These are phyloP conservation scores for Leucoagaricus sp. DNA, from an alignment of 1,284 basidiomycete genomes.

Conservation along the genomic window DNA sequence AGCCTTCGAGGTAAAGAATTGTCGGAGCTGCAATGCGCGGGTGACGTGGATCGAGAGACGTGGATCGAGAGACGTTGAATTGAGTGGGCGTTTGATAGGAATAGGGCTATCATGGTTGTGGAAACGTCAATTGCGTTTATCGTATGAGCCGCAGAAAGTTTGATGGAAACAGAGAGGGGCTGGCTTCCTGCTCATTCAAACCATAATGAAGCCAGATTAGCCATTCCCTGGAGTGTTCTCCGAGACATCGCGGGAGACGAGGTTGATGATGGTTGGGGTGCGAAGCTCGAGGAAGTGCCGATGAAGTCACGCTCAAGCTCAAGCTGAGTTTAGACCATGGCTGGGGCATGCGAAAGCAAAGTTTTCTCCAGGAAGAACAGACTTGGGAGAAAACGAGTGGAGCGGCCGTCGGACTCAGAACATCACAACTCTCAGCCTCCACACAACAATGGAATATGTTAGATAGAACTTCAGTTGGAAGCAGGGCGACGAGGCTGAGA, in stretches of 20 bases:
- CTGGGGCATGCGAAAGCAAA: neutral
- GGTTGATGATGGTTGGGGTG: too few relatives aligned
- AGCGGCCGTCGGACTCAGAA: neutral
- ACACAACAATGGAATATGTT: slow-evolving; percentile 7
- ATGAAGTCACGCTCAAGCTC: neutral
- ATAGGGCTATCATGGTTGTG: neutral
- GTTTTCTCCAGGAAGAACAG: slow-evolving; percentile 10
- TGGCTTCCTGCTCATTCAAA: too few relatives aligned
- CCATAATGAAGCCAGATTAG: too few relatives aligned
- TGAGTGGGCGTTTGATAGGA: slow-evolving; percentile 3
- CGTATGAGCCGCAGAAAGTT: neutral
- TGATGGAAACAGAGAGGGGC: too few relatives aligned
- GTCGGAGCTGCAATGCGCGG: too few relatives aligned
- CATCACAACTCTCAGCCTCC: neutral
- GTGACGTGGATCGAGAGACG: too few relatives aligned
- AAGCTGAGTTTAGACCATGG: slow-evolving; percentile 4
- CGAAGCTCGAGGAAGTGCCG: too few relatives aligned
- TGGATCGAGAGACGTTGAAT: slow-evolving; percentile 4
- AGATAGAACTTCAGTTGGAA: slow-evolving; percentile 3
- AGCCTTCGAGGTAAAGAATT: too few relatives aligned
- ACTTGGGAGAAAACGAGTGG: slow-evolving; percentile 6
- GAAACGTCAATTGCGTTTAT: neutral
- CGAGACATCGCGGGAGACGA: too few relatives aligned
- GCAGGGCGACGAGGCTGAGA: neutral
- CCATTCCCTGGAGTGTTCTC: too few relatives aligned